A percentile compares a stretch with the other conserved stretches of the same genome.
phyloP scores from a whole-genome alignment of 306 rosid species.

The Quercus berberidifolia region DNA sequence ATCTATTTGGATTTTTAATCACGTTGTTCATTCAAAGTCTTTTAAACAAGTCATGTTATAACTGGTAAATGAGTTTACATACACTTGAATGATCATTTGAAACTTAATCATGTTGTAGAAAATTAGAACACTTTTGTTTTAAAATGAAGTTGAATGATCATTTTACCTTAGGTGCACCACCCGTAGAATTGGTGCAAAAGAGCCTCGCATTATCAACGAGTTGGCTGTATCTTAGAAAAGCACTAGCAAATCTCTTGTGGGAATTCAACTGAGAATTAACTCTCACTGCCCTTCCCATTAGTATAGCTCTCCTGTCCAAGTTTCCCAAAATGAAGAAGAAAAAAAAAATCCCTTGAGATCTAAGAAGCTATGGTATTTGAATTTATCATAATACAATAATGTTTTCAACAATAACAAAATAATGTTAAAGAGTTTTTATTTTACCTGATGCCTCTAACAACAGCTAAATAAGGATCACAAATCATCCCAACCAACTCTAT shows the following conservation, averaged over 20 bases:
- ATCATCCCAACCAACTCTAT: constrained; percentile 93
- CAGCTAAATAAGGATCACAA: constrained; percentile 92
- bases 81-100: no score
- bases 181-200: constrained; percentile 47
- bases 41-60: no score
- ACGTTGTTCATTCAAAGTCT: no score
- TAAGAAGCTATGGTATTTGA: background rate
- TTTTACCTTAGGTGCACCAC: constrained; percentile 67
- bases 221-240: constrained; percentile 62
- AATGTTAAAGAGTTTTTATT: background rate
- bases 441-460: constrained; percentile 85
- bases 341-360: background rate
- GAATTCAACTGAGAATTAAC: constrained; percentile 81
- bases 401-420: no score
- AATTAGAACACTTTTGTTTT: no score
- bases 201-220: constrained; percentile 85
- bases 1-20: no score
- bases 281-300: constrained; percentile 82
- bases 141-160: background rate
- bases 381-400: no score
- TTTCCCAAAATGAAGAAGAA: no score
- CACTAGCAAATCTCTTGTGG: constrained; percentile 88
- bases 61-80: no score
- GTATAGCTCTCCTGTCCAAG: constrained; percentile 71
- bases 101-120: no score